Conservation (phyloP, 768 basidiomycete genomes). For the Punctularia strigosozonata region DNA sequence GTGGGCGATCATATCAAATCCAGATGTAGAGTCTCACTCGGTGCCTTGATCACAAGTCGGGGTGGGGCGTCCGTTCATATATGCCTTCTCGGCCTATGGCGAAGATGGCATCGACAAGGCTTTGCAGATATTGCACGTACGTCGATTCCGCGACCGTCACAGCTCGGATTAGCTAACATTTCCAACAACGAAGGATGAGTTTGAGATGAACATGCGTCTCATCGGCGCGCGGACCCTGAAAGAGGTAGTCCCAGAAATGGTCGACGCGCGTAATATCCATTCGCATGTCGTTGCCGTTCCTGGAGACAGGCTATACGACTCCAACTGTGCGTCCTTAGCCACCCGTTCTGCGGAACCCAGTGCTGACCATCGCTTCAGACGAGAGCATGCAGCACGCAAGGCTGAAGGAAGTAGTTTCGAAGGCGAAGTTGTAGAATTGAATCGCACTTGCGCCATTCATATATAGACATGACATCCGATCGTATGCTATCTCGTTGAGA, state of each 20-base stretch:
- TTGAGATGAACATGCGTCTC: slow-evolving; percentile 95
- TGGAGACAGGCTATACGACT: slow-evolving; percentile 60
- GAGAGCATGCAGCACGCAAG: not conserved
- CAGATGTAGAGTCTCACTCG: slow-evolving; percentile 28
- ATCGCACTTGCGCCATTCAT: no score
- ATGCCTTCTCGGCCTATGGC: slow-evolving; percentile 85
- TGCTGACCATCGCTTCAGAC: not conserved
- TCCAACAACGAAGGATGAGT: slow-evolving; percentile 76
- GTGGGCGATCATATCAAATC: slow-evolving; percentile 19
- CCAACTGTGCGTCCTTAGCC: slow-evolving; percentile 56
- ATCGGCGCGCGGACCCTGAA: slow-evolving; percentile 73
- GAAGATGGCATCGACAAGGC: slow-evolving; percentile 78
- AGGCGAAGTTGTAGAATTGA: not conserved
- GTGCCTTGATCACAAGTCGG: slow-evolving; percentile 42
- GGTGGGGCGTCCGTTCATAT: slow-evolving; percentile 78
- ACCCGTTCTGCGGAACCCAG: not conserved
- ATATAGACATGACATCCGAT: no score
- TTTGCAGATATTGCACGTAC: slow-evolving; percentile 63
- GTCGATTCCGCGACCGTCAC: no score
- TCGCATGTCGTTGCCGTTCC: slow-evolving; percentile 60
- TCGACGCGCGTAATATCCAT: slow-evolving; percentile 65
- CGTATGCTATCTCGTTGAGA: no score
- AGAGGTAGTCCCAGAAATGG: slow-evolving; percentile 82
- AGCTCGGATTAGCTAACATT: no score
- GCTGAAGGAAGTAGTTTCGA: not conserved